Base-by-base conservation (phyloP, 1,139 yeast genomes). In the Candida sp. region DNA sequence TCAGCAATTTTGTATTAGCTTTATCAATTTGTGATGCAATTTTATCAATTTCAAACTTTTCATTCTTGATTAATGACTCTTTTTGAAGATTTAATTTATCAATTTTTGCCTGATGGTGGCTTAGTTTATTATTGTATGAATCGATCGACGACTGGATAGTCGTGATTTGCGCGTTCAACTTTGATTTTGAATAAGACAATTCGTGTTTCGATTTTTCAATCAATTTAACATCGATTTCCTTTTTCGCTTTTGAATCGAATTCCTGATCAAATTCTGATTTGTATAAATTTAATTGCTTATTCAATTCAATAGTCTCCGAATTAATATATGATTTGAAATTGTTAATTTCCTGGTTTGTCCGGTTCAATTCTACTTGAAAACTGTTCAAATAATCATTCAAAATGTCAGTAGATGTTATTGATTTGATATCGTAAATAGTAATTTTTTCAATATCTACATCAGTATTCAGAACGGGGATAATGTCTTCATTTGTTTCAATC, bases 201-300 rank as follows among this genome's bases (percentile, higher is more conserved):
- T 54, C 56, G 46, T 70, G 75, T 39, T 58, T 58, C 7, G 49
- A 45, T 40, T 60, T 63, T 43, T 70, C 75, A 45, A 68, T 55
- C 30, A 61, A 58, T 48, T 66, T 70, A 9, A 68, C 63, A 45
- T 61, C 63, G 41, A 53, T 53, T 29, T 68, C 73, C 42, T 68
- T 62, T 43, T 61, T 63, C 21, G 61, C 49, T 43, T 62, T 60
- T 42, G 47, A 47, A 38, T 69, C 71, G 5, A 67, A 55, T 44
- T 66, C 68, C 32, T 66, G 67, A 32, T 64, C 66, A 38, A 58
- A 57, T 45, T 68, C 71, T 27, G 49, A 50, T 41, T 60, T 64
- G 50, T 53, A 56, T 27, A 42, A 33, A 25, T 52, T 47, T 23
- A 58, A 49, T 33, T 57, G 59, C 12, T 51, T 47, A 23, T 55